Evolutionary conservation across 1,284 basidiomycete genomes (phyloP).

Genomic region (Fistulinella staudtii): DNA sequence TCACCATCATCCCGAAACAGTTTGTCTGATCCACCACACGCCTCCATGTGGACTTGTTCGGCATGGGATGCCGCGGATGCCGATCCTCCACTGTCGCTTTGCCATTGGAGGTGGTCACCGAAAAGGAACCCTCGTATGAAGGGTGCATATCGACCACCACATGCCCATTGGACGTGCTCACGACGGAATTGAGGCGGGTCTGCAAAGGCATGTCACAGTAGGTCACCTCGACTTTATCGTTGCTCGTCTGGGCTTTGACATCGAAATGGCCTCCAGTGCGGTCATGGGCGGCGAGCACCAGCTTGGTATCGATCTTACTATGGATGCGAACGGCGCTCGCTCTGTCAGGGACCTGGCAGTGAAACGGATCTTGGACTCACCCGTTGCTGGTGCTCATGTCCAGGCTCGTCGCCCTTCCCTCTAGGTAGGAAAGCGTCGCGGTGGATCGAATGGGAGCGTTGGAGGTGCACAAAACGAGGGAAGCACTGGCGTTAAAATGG

Average conservation of each 20-base stretch:
- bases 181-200: constrained; percentile 32
- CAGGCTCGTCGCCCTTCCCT: constrained; percentile 15
- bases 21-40: constrained; percentile 21
- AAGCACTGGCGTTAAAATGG: constrained; percentile 34
- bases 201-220: constrained; percentile 34
- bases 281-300: constrained; percentile 11
- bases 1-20: too few relatives aligned
- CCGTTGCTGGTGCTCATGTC: constrained; percentile 39
- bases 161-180: constrained; percentile 36
- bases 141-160: constrained; percentile 37
- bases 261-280: constrained; percentile 27
- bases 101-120: constrained; percentile 33
- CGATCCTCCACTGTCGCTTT: constrained; percentile 16
- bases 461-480: constrained; percentile 35
- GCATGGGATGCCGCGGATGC: constrained; percentile 34
- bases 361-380: too few relatives aligned
- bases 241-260: constrained; percentile 32
- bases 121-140: constrained; percentile 41
- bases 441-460: constrained; percentile 37
- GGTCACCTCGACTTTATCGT: constrained; percentile 33
- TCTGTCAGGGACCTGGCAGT: too few relatives aligned
- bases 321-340: too few relatives aligned
- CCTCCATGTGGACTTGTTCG: constrained; percentile 33
- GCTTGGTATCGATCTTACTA: constrained; percentile 16
- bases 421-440: constrained; percentile 27